phyloP scores from a whole-genome alignment of 257 asterid species.

The Fraxinus anomala region DNA sequence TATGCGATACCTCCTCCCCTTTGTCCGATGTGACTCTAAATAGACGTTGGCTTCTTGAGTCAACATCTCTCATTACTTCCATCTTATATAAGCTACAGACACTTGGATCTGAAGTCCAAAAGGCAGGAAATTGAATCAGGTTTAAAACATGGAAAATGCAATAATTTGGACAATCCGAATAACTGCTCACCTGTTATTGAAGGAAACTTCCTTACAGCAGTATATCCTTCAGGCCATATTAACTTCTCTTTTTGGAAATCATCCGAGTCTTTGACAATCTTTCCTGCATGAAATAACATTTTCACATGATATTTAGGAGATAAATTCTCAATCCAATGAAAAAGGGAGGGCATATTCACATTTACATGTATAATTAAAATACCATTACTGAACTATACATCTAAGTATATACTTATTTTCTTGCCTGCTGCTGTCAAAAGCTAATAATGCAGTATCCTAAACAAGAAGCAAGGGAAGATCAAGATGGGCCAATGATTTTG shows the following conservation, averaged over 20 bases:
- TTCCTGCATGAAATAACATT: conserved; percentile 58
- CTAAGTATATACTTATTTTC: not conserved
- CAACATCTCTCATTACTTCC: conserved; percentile 81
- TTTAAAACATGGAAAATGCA: conserved; percentile 13
- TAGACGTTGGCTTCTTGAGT: conserved; percentile 59
- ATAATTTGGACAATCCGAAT: conserved; percentile 15
- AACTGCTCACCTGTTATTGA: conserved; percentile 58
- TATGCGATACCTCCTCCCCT: conserved; percentile 73
- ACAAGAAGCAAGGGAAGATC: not conserved
- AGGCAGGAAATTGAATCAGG: conserved; percentile 5
- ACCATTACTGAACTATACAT: conserved; percentile 20
- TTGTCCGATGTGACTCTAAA: conserved; percentile 73
- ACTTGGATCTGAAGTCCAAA: conserved; percentile 66
- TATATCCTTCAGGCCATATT: conserved; percentile 91
- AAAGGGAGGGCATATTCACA: conserved; percentile 4
- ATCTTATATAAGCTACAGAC: conserved; percentile 59
- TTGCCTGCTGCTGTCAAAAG: not conserved
- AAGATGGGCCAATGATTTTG: conserved; percentile 20
- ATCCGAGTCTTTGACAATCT: conserved; percentile 63
- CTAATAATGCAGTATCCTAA: not conserved
- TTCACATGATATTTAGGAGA: conserved; percentile 25
- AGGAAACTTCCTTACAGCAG: conserved; percentile 69
- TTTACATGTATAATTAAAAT: conserved; percentile 13
- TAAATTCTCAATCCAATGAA: conserved; percentile 24
- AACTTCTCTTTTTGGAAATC: conserved; percentile 69